Conservation (phyloP, 2,329 filamentous ascomycete species). For the Colletotrichum chlorophyti region DNA sequence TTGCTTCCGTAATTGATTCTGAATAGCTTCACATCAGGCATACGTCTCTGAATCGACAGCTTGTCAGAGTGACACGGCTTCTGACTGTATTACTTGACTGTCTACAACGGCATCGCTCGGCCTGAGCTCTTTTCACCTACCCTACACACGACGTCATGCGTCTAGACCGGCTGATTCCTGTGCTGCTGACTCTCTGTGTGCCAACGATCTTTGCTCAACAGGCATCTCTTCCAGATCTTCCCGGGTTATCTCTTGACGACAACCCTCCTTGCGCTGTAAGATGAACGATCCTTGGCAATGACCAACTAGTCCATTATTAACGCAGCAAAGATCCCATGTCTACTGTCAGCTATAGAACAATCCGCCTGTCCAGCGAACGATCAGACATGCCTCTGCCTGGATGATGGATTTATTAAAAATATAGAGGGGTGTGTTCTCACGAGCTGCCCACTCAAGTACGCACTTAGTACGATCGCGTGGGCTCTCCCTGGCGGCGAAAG, state of each 20-base stretch:
- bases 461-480: not conserved
- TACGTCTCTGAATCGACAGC: no score
- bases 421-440: not conserved
- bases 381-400: slow-evolving; percentile 12
- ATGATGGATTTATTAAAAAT: not conserved
- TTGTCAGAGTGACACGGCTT: no score
- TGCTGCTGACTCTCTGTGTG: not conserved
- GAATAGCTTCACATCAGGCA: no score
- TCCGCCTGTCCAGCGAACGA: not conserved
- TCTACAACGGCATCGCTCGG: no score
- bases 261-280: slow-evolving; percentile 18
- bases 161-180: not conserved
- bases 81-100: no score
- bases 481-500: rapidly evolving
- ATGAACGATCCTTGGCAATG: no score
- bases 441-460: slow-evolving; percentile 12
- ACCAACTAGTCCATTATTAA: not conserved
- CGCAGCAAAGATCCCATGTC: slow-evolving; percentile 7
- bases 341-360: not conserved
- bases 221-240: not conserved
- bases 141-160: not conserved
- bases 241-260: slow-evolving; percentile 2
- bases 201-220: slow-evolving; percentile 1
- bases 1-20: no score
- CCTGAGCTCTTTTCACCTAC: no score